Conservation (phyloP, 2,329 filamentous ascomycete species). For the Beauveria rudraprayagi region DNA sequence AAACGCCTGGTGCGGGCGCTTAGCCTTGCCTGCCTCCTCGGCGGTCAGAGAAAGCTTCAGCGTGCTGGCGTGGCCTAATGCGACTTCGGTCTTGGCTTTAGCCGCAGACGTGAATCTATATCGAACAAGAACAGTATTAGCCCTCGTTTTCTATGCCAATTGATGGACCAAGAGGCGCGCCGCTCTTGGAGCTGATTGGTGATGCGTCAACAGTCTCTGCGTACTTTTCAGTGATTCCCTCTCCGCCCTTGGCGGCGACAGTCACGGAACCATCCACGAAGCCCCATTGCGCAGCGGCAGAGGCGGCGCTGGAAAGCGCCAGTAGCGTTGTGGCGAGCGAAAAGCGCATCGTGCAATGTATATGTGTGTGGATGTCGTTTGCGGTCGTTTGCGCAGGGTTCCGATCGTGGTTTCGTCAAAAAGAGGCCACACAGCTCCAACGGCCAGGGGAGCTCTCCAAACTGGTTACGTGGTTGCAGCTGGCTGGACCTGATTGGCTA, state of each 20-base stretch:
- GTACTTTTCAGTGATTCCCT: conserved; percentile 57
- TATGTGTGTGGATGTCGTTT: conserved; percentile 14
- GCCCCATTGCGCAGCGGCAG: conserved; percentile 56
- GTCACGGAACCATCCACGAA: conserved; percentile 66
- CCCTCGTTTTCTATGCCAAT: conserved; percentile 6
- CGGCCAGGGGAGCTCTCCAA: conserved; percentile 17
- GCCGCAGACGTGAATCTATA: conserved; percentile 50
- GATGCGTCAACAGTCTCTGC: conserved; percentile 14
- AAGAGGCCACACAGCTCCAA: conserved; percentile 23
- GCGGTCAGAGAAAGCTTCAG: conserved; percentile 78
- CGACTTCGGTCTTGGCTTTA: conserved; percentile 54
- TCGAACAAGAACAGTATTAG: conserved; percentile 15
- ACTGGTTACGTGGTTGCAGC: conserved; percentile 19
- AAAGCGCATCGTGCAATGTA: conserved; percentile 28
- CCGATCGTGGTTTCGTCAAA: conserved; percentile 9
- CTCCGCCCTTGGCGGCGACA: conserved; percentile 56
- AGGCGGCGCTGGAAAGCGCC: conserved; percentile 40
- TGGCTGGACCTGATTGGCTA: conserved; percentile 15
- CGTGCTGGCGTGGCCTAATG: conserved; percentile 59
- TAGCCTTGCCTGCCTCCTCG: conserved; percentile 67
- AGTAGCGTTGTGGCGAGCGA: conserved; percentile 32
- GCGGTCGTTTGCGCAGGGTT: conserved; percentile 5
- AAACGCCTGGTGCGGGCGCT: conserved; percentile 91
- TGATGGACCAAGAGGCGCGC: background rate
- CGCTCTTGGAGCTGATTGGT: background rate